Base-by-base conservation (phyloP, 1,284 basidiomycete genomes). In the Apiotrichum brassicae region DNA sequence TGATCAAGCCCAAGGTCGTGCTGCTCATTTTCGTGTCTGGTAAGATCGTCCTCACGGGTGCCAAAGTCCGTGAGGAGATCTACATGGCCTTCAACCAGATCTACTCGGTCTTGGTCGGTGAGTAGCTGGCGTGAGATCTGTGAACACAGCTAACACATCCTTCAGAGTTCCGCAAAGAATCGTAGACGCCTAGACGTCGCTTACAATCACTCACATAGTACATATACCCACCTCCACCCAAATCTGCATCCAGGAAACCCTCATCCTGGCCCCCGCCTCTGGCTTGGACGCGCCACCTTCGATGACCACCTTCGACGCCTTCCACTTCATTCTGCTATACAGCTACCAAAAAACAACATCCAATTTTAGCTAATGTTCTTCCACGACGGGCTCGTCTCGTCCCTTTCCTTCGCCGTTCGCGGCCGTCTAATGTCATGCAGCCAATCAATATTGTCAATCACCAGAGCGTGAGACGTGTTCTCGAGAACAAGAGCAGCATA, bases 1-100 rank as follows among this genome's bases (percentile, higher is more conserved):
- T 98, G 95, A 88, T 97, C 76, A 97, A 98, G 75, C 95, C 95
- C 13, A 99, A 98, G 76, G 95, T 99, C 58, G 95, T 98, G 46
- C 77, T 99, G 30, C 80, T 98, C 51, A 98, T 99, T 70, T 98
- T 98, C 75, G 95, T 98, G 12, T 97, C 92, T 18, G 95, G 95
- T 53, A 99, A 98, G 79, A 97, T 98, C 63, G 94, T 98, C 54
- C 78, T 99, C 66, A 98, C 95, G 16, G 94, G 95, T 72, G 95
- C 94, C 39, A 99, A 99, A 84, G 92, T 97, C 73, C 82, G 95
- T 75, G 93, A 97, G 77, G 95, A 99, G 81, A 98, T 98, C 62
- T 98, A 98, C 73, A 91, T 89, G 51, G 95, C 95, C 34, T 99
- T 98, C 82, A 97, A 97, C 77, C 90, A 91, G 56, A 99, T 99